These are phyloP conservation scores for Calocera viscosa DNA, from an alignment of 768 basidiomycete species.

Conservation along the genomic window DNA sequence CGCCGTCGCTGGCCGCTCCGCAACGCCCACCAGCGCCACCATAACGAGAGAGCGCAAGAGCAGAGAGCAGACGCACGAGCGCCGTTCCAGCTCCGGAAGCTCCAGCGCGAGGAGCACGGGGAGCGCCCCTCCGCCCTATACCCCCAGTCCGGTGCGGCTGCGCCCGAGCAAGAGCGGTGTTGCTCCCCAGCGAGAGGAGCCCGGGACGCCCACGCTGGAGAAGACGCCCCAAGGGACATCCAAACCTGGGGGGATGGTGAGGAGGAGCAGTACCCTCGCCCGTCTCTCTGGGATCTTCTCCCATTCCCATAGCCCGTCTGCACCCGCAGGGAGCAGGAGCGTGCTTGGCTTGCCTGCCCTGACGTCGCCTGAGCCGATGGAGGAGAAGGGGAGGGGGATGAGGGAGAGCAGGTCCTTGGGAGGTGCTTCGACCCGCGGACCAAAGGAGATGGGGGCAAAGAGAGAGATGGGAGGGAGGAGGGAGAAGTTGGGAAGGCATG, in stretches of 20 bases:
- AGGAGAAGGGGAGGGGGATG: neutral
- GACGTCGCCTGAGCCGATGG: too few relatives aligned
- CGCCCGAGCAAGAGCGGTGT: slow-evolving; percentile 58
- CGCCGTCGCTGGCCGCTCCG: too few relatives aligned
- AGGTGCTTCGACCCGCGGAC: neutral
- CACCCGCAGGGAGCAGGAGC: too few relatives aligned
- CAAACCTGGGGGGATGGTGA: too few relatives aligned
- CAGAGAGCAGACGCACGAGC: too few relatives aligned
- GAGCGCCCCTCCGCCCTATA: neutral
- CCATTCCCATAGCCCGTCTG: too few relatives aligned
- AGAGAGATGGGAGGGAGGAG: neutral
- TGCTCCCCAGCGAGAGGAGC: slow-evolving; percentile 32
- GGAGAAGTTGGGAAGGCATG: neutral
- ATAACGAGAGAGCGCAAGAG: too few relatives aligned
- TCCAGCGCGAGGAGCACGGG: neutral
- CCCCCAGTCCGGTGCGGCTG: slow-evolving; percentile 26
- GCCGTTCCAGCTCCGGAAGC: too few relatives aligned
- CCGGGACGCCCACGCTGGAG: neutral
- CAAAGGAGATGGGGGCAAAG: neutral
- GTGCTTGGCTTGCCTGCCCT: too few relatives aligned
- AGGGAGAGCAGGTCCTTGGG: neutral
- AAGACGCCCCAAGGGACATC: neutral
- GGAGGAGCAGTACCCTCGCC: too few relatives aligned
- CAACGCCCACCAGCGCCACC: too few relatives aligned
- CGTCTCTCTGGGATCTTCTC: too few relatives aligned